These are phyloP conservation scores for Tylopilus subfusipes DNA, from an alignment of 768 basidiomycete genomes.

Conservation along the genomic window DNA sequence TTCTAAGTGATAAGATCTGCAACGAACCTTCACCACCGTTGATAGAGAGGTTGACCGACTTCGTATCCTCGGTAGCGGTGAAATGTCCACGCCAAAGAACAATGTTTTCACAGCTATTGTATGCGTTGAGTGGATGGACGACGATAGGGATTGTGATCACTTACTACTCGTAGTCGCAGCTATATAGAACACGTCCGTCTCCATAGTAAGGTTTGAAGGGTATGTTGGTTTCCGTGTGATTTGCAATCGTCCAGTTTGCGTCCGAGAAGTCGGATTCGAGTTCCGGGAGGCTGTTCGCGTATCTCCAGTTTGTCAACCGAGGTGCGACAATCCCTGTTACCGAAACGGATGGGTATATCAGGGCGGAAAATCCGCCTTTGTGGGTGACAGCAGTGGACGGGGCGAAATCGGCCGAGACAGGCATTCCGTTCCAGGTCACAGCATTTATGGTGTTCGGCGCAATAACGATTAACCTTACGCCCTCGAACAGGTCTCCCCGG, in stretches of 20 bases:
- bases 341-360: conserved; percentile 36
- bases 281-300: conserved; percentile 73
- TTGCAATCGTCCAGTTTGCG: conserved; percentile 57
- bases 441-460: conserved; percentile 49
- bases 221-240: conserved; percentile 72
- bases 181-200: conserved; percentile 75
- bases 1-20: neutral
- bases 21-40: conserved; percentile 71
- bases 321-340: conserved; percentile 40
- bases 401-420: conserved; percentile 37
- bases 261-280: conserved; percentile 57
- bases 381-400: conserved; percentile 26
- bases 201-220: conserved; percentile 68
- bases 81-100: conserved; percentile 86
- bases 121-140: conserved; percentile 1
- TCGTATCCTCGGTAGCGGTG: conserved; percentile 53
- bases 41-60: conserved; percentile 69
- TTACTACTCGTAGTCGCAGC: conserved; percentile 85
- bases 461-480: conserved; percentile 58
- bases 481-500: conserved; percentile 63
- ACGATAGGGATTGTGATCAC: conserved; percentile 22
- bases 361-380: conserved; percentile 48
- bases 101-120: conserved; percentile 69
- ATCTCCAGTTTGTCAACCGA: conserved; percentile 66
- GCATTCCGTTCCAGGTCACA: conserved; percentile 72